These are phyloP conservation scores for Serendipita vermifera DNA, from an alignment of 768 basidiomycete genomes.

Conservation along the genomic window DNA sequence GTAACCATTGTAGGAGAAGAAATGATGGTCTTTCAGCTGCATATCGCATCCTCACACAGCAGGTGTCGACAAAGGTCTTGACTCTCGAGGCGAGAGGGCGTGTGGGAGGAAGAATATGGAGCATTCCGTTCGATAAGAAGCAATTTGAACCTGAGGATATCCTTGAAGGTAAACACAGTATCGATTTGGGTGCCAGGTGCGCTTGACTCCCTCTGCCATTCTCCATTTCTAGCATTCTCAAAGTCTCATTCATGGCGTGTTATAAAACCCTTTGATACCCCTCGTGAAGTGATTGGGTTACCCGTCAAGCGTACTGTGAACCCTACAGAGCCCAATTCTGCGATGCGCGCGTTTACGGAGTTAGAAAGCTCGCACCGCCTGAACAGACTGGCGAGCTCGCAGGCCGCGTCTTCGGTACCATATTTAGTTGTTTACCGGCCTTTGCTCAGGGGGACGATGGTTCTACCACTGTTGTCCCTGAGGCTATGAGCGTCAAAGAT, in stretches of 20 bases:
- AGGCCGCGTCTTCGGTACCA: neutral
- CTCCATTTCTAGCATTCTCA: conserved; percentile 15
- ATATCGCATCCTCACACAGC: neutral
- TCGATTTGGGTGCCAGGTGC: conserved; percentile 10
- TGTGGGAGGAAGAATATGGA: conserved; percentile 10
- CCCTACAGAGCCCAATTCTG: neutral
- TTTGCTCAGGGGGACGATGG: neutral
- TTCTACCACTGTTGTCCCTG: neutral
- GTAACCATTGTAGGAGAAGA: neutral
- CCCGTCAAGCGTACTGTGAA: conserved; percentile 23
- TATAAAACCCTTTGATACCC: conserved; percentile 14
- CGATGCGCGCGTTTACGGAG: neutral
- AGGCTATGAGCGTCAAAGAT: neutral
- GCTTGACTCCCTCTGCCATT: neutral
- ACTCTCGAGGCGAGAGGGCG: conserved; percentile 14
- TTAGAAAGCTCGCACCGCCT: neutral
- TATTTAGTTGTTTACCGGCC: neutral
- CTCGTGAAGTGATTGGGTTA: conserved; percentile 10
- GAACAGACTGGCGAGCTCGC: neutral
- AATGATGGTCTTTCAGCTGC: neutral
- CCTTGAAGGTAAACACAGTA: conserved; percentile 19
- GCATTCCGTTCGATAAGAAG: neutral
- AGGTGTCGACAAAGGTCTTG: neutral
- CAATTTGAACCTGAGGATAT: conserved; percentile 31
- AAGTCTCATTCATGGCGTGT: neutral